Base-by-base conservation (phyloP, 1,139 yeast species). In the Suhomyces bokatorum region DNA sequence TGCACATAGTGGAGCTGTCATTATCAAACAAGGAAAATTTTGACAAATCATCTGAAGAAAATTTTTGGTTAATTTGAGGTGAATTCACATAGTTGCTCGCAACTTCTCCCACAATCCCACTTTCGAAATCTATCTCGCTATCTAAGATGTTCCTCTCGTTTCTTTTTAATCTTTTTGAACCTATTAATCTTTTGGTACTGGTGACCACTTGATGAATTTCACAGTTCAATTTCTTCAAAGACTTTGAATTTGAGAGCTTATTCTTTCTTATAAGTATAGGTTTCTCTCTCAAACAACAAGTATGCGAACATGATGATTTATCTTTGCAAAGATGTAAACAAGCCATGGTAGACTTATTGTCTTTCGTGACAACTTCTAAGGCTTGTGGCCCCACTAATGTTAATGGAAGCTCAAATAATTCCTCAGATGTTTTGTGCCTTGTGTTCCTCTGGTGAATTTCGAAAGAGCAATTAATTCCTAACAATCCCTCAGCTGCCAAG, bases 241-340 rank as follows among this genome's bases (percentile, higher is more conserved):
- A 8, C 24, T 20, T 20, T 8, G 8, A 20, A 20, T 7, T 20
- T 20, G 4, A n/a, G 29, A 26, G 2, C n/a, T 24, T 27, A 16
- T 27, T 9, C 20, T 28, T 35, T 35, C 13, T 27, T 7, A 39
- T 17, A 5, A n/a, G 2, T 9, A 32, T 11, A 4, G 36, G 27
- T 9, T 13, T 27, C 12, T 16, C 24, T 17, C 41, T 26, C 10
- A 39, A 27, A 17, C 41, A 32, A 20, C 41, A 39, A 12, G 41
- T 39, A 13, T 39, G 41, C 2, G 31, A 2, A 20, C 41, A 39
- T 4, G 13, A 15, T 2, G 28, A 26, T 15, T 39, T 39, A 28
- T 39, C 41, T 11, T 6, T 4, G 14, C 41, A 39, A 7, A 6
- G 7, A 17, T 39, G 41, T 13, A 32, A 10, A 20, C 41, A 39